Percentiles rank a stretch among this genome's conserved stretches.
phyloP scores from a whole-genome alignment of 2,329 filamentous ascomycete species.

The Penicillium sp. region DNA sequence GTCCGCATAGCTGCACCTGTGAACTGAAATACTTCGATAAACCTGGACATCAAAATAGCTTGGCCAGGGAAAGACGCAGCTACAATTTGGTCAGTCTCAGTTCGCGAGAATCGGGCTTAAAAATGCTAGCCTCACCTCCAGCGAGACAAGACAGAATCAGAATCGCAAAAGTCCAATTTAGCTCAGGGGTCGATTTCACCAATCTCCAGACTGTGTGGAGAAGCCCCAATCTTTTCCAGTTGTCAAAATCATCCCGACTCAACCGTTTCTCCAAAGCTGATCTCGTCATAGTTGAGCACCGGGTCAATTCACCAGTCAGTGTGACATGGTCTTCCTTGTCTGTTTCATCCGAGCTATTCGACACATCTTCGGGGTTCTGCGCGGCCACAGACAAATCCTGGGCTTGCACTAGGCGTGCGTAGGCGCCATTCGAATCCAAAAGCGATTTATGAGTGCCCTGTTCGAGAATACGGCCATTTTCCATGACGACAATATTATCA shows the following conservation, averaged over 20 bases:
- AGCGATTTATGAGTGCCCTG: slow-evolving; percentile 43
- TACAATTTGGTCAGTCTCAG: slow-evolving; percentile 1
- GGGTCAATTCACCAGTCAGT: background rate
- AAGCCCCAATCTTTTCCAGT: slow-evolving; percentile 6
- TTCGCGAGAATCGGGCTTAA: background rate
- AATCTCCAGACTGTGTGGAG: slow-evolving; percentile 2
- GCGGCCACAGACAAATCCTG: slow-evolving; percentile 44
- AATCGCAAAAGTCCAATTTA: background rate
- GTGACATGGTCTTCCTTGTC: background rate
- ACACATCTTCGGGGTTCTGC: slow-evolving; percentile 11
- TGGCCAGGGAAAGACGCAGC: slow-evolving; percentile 48
- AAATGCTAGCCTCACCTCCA: background rate
- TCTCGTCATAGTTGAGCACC: slow-evolving; percentile 1
- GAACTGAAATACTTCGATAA: slow-evolving; percentile 20
- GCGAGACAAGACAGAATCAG: background rate
- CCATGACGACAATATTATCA: slow-evolving; percentile 47
- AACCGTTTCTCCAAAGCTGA: background rate
- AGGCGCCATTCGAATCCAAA: slow-evolving; percentile 31
- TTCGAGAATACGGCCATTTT: slow-evolving; percentile 43
- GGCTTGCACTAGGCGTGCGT: slow-evolving; percentile 42
- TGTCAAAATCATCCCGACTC: slow-evolving; percentile 5
- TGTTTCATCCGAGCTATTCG: background rate
- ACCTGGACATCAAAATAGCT: slow-evolving; percentile 34
- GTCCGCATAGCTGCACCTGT: slow-evolving; percentile 1
- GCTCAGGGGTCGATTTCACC: background rate